Evolutionary conservation across 2,329 filamentous ascomycete genomes (phyloP).

Genomic region (Diplodia scrobiculata): DNA sequence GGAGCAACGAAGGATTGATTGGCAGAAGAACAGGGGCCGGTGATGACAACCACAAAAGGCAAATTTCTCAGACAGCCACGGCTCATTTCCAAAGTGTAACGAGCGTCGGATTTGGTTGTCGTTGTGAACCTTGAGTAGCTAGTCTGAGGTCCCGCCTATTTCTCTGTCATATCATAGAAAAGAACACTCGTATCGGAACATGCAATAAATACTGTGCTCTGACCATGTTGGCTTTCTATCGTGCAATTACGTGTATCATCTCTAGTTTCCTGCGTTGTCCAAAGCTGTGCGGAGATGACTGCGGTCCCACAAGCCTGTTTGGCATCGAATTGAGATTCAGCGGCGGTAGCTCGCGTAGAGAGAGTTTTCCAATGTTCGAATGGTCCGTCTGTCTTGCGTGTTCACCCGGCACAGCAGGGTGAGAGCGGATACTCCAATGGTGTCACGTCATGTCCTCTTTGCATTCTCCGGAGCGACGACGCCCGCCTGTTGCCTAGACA

Average conservation of each 20-base stretch:
- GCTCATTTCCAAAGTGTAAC: background rate
- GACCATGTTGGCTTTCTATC: background rate
- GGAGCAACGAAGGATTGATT: background rate
- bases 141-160: slow-evolving; percentile 15
- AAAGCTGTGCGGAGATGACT: too few relatives aligned
- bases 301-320: too few relatives aligned
- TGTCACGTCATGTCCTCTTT: background rate
- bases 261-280: background rate
- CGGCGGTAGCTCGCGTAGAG: background rate
- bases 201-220: background rate
- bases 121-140: slow-evolving; percentile 19
- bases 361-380: background rate
- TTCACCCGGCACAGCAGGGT: background rate
- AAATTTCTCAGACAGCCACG: slow-evolving; percentile 24
- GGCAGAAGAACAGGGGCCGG: background rate
- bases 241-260: background rate
- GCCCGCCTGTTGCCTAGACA: background rate
- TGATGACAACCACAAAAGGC: slow-evolving; percentile 27
- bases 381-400: background rate
- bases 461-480: background rate
- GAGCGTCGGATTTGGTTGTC: slow-evolving; percentile 1
- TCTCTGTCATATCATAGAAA: background rate
- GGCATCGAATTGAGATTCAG: background rate
- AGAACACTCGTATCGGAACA: background rate
- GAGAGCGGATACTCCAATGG: background rate